These are phyloP conservation scores for Clarireedia hainanense DNA, from an alignment of 2,329 filamentous ascomycete genomes.

Conservation along the genomic window DNA sequence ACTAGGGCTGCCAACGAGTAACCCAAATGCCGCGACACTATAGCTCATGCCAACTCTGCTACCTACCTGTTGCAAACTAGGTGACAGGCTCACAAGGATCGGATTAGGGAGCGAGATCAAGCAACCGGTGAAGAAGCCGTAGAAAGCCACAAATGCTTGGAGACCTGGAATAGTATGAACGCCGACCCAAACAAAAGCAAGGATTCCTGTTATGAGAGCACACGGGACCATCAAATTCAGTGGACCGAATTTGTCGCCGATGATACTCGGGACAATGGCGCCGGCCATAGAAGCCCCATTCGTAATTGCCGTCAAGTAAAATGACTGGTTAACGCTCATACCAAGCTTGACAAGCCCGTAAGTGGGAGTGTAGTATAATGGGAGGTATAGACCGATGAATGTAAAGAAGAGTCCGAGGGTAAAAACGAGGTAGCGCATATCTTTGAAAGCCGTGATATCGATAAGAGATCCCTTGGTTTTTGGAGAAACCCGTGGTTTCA, in stretches of 20 bases:
- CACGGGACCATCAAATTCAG: slow-evolving; percentile 41
- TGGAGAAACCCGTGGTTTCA: slow-evolving; percentile 53
- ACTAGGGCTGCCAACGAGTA: slow-evolving; percentile 29
- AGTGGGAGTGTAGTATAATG: slow-evolving; percentile 37
- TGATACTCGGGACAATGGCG: slow-evolving; percentile 43
- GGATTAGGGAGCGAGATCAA: slow-evolving; percentile 38
- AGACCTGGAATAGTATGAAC: slow-evolving; percentile 45
- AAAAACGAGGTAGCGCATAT: neutral
- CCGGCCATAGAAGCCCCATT: slow-evolving; percentile 40
- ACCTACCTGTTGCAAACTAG: slow-evolving; percentile 42
- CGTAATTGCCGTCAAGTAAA: slow-evolving; percentile 15
- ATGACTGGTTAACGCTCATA: slow-evolving; percentile 31
- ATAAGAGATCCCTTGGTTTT: neutral
- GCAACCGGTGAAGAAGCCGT: slow-evolving; percentile 60
- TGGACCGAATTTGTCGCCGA: slow-evolving; percentile 44
- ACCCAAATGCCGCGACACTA: slow-evolving; percentile 39
- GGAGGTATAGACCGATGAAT: slow-evolving; percentile 42
- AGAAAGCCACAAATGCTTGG: slow-evolving; percentile 56
- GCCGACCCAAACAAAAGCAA: slow-evolving; percentile 42
- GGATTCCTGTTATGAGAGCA: slow-evolving; percentile 38
- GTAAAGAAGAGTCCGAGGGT: slow-evolving; percentile 13
- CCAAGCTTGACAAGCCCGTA: slow-evolving; percentile 17
- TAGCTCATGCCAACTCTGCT: slow-evolving; percentile 41
- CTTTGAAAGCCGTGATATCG: neutral
- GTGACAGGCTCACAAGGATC: slow-evolving; percentile 12